These are phyloP conservation scores for Bipolaris cookei DNA, from an alignment of 2,329 filamentous ascomycete species.

Conservation along the genomic window DNA sequence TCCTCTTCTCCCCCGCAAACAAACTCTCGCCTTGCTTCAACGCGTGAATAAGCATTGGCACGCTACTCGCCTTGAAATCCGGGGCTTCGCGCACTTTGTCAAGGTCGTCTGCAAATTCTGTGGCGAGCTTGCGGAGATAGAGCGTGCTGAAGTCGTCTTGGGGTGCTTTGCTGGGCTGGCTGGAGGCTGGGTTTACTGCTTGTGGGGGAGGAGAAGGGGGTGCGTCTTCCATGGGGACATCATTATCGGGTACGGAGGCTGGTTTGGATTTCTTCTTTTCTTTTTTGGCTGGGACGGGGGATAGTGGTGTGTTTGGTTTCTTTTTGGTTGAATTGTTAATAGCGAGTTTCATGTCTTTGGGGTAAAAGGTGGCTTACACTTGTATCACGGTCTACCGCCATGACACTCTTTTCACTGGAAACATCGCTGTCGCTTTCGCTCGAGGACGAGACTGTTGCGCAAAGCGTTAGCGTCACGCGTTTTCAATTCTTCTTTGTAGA, in stretches of 20 bases:
- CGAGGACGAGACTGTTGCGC: slow-evolving; percentile 38
- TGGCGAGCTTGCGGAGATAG: slow-evolving; percentile 72
- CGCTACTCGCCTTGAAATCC: slow-evolving; percentile 70
- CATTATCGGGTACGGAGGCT: slow-evolving; percentile 16
- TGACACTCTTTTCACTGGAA: slow-evolving; percentile 10
- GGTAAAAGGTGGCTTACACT: not conserved
- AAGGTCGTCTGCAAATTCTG: slow-evolving; percentile 76
- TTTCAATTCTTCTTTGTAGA: not conserved
- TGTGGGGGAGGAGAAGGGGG: slow-evolving; percentile 11
- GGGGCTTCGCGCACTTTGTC: slow-evolving; percentile 71
- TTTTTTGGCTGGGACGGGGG: slow-evolving; percentile 18
- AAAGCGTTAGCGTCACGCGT: slow-evolving; percentile 14
- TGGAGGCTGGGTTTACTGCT: slow-evolving; percentile 8
- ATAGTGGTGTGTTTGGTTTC: slow-evolving; percentile 6
- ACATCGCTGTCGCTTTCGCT: slow-evolving; percentile 43
- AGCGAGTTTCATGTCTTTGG: not conserved
- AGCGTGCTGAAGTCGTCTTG: slow-evolving; percentile 63
- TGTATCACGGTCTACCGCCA: slow-evolving; percentile 2
- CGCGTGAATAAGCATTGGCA: slow-evolving; percentile 70
- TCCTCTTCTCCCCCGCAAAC: slow-evolving; percentile 63
- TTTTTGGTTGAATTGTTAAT: slow-evolving; percentile 3
- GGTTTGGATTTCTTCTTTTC: slow-evolving; percentile 21
- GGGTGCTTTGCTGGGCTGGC: not conserved
- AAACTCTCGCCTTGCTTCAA: slow-evolving; percentile 70
- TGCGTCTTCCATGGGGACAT: slow-evolving; percentile 30